These are phyloP conservation scores for Dryas octopetala DNA, from an alignment of 306 rosid genomes.

Conservation along the genomic window DNA sequence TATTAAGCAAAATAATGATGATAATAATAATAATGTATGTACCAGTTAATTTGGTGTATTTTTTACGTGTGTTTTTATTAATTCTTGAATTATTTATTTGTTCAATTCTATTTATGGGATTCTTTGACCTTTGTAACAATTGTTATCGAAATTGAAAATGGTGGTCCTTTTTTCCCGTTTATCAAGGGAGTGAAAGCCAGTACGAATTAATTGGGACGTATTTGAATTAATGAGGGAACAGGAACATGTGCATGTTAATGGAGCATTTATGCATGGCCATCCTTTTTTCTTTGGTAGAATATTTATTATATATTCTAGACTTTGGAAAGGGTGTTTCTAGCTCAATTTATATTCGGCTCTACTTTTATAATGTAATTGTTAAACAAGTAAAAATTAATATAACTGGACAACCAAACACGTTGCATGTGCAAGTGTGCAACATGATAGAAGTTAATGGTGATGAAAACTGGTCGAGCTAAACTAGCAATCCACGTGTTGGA, in stretches of 20 bases:
- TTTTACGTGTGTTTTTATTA: background rate
- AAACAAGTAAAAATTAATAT: too few species aligned
- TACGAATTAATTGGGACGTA: conserved; percentile 30
- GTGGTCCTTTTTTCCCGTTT: conserved; percentile 11
- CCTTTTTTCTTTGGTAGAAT: conserved; percentile 8
- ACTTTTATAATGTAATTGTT: too few species aligned
- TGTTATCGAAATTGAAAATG: background rate
- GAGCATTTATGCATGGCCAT: conserved; percentile 54
- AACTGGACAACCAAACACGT: too few species aligned
- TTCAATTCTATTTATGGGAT: too few species aligned
- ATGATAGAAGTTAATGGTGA: too few species aligned
- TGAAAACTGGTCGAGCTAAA: too few species aligned
- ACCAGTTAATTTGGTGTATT: conserved; percentile 32
- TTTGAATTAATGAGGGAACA: conserved; percentile 51
- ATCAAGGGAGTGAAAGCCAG: conserved; percentile 1
- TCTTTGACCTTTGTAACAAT: background rate
- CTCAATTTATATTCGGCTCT: background rate
- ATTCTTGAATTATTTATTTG: conserved; percentile 15
- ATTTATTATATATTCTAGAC: conserved; percentile 27
- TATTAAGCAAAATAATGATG: conserved; percentile 34
- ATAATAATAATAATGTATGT: conserved; percentile 23
- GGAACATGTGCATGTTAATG: conserved; percentile 61
- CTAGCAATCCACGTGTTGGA: too few species aligned
- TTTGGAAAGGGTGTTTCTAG: conserved; percentile 25
- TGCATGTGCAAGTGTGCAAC: too few species aligned